Percentiles rank a stretch among this genome's conserved stretches.
Conservation (phyloP, 2,329 filamentous ascomycete genomes). For the Neopestalotiopsis clavispora region DNA sequence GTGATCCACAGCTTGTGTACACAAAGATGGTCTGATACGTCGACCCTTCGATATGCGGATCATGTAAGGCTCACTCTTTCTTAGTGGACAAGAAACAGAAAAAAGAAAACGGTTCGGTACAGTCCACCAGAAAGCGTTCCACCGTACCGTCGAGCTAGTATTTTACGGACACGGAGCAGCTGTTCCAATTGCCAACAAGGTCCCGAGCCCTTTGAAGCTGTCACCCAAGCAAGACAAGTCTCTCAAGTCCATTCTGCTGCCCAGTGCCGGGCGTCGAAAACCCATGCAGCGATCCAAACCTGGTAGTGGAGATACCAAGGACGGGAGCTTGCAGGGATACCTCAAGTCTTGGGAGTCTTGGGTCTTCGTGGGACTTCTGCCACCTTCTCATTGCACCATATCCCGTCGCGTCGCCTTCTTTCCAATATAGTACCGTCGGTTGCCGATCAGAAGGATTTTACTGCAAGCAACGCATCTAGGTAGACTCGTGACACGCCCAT, state of each 20-base stretch:
- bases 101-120: not conserved
- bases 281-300: slow-evolving; percentile 16
- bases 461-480: not conserved
- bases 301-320: slow-evolving; percentile 8
- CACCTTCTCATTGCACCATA: slow-evolving; percentile 9
- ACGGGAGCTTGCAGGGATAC: slow-evolving; percentile 16
- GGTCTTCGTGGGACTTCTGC: not conserved
- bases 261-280: not conserved
- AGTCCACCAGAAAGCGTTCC: not conserved
- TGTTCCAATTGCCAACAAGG: not conserved
- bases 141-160: not conserved
- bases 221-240: not conserved
- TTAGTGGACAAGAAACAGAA: not conserved
- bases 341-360: not conserved
- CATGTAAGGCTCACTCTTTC: not conserved
- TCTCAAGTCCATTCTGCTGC: not conserved
- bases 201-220: not conserved
- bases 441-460: not conserved
- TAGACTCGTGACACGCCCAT: not conserved
- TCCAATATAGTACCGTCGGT: not conserved
- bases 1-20: not conserved
- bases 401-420: not conserved
- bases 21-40: not conserved
- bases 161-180: not conserved
- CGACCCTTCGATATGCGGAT: not conserved